phyloP scores from a whole-genome alignment of 441 rosid species.

The Manihot esculenta region DNA sequence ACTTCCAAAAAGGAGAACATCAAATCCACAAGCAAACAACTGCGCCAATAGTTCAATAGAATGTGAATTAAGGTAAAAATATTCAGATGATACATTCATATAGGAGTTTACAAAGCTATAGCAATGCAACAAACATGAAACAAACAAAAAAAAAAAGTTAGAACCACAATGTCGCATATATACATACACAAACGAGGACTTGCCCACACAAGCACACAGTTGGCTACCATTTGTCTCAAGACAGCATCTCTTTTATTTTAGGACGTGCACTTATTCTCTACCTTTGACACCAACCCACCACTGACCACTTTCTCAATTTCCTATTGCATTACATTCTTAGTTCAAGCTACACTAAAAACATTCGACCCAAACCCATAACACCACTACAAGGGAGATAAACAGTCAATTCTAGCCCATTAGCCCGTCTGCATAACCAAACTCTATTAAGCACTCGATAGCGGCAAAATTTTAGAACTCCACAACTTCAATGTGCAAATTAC shows the following conservation, averaged over 20 bases:
- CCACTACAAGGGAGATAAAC: too few relatives aligned
- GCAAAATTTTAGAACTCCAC: background rate
- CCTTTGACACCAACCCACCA: background rate
- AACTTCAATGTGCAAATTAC: background rate
- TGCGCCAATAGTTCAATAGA: background rate
- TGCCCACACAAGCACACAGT: background rate
- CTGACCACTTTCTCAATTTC: background rate
- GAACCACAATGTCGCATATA: background rate
- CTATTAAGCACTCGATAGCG: background rate
- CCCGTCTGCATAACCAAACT: background rate
- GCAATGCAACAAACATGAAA: background rate
- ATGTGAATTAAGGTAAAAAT: background rate
- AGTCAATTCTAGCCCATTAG: background rate
- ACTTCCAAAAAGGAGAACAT: background rate
- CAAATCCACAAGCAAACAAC: background rate
- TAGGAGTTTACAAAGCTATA: background rate
- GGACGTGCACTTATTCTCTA: background rate
- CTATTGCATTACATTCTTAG: background rate
- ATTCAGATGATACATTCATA: background rate
- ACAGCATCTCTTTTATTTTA: background rate
- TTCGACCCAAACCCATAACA: background rate
- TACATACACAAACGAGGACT: background rate
- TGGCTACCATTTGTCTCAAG: background rate
- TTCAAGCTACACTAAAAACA: background rate
- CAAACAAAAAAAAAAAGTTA: background rate